These are phyloP conservation scores for Cucumis melo DNA, from an alignment of 306 rosid species.

Conservation along the genomic window DNA sequence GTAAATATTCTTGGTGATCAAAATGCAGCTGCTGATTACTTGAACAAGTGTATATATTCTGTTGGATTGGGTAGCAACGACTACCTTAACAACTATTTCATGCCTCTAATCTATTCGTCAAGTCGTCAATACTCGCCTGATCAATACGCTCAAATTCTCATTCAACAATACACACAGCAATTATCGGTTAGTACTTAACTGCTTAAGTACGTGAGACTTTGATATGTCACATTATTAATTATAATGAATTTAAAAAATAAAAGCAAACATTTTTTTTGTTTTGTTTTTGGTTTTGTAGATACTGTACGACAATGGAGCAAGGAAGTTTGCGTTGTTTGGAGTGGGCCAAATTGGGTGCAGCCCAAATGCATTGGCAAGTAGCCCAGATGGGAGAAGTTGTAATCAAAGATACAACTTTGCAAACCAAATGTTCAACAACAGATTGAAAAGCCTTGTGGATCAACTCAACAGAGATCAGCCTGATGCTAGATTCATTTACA, in stretches of 20 bases:
- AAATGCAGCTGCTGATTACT: constrained; percentile 38
- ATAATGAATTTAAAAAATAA: too few relatives aligned
- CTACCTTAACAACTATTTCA: constrained; percentile 92
- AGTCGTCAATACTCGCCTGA: constrained; percentile 50
- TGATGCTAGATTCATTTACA: constrained; percentile 54
- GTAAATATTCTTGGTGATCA: constrained; percentile 46
- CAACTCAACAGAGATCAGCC: constrained; percentile 42
- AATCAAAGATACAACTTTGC: constrained; percentile 59
- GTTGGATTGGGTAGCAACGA: constrained; percentile 90
- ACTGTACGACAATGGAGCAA: constrained; percentile 67
- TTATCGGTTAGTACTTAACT: constrained; percentile 25
- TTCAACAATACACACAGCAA: constrained; percentile 52
- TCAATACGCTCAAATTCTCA: constrained; percentile 52
- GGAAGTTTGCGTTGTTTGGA: constrained; percentile 79
- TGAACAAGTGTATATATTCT: constrained; percentile 67
- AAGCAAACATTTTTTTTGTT: too few relatives aligned
- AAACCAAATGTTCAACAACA: constrained; percentile 54
- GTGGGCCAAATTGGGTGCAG: constrained; percentile 88
- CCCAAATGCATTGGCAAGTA: constrained; percentile 67
- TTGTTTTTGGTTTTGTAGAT: constrained; percentile 14
- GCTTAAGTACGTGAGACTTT: background rate
- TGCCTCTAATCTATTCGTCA: constrained; percentile 49
- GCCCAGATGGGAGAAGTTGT: constrained; percentile 72
- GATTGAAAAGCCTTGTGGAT: constrained; percentile 49
- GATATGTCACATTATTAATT: background rate